Conservation (phyloP, 352 stramenopile species). For the Globisporangium emineosum region DNA sequence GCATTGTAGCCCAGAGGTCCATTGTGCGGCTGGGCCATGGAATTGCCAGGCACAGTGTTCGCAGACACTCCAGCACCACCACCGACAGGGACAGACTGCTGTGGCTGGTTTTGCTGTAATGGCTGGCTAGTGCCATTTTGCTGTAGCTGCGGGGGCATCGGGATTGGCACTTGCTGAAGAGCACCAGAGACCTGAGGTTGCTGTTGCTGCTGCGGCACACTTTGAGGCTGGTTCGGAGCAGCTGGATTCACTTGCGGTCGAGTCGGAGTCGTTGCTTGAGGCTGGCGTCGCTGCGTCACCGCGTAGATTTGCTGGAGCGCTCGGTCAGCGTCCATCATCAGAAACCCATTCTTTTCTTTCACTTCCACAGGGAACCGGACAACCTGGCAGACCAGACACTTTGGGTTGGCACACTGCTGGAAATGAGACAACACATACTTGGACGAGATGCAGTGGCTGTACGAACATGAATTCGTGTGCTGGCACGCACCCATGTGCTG, state of each 20-base stretch:
- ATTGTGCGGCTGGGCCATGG: conserved; percentile 9
- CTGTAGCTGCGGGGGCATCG: conserved; percentile 26
- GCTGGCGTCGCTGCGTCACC: conserved; percentile 55
- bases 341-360: conserved; percentile 85
- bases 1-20: conserved; percentile 4
- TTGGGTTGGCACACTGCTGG: conserved; percentile 96
- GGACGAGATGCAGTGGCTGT: conserved; percentile 98
- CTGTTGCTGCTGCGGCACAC: conserved; percentile 20
- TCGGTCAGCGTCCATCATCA: conserved; percentile 80
- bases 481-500: conserved; percentile 98
- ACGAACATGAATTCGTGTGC: conserved; percentile 94
- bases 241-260: conserved; percentile 18
- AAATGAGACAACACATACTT: conserved; percentile 99
- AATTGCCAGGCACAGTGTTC: conserved; percentile 5
- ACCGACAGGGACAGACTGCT: conserved; percentile 6
- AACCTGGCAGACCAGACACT: conserved; percentile 96
- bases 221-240: conserved; percentile 16
- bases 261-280: conserved; percentile 6
- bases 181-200: conserved; percentile 23
- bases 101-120: conserved; percentile 8
- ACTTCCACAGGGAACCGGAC: conserved; percentile 97
- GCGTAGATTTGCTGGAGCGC: conserved; percentile 79
- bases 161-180: conserved; percentile 22
- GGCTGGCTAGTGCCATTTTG: conserved; percentile 16
- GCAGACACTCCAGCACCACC: neutral